These are phyloP conservation scores for Neurospora sp. DNA, from an alignment of 495 filamentous ascomycete species.

Conservation along the genomic window DNA sequence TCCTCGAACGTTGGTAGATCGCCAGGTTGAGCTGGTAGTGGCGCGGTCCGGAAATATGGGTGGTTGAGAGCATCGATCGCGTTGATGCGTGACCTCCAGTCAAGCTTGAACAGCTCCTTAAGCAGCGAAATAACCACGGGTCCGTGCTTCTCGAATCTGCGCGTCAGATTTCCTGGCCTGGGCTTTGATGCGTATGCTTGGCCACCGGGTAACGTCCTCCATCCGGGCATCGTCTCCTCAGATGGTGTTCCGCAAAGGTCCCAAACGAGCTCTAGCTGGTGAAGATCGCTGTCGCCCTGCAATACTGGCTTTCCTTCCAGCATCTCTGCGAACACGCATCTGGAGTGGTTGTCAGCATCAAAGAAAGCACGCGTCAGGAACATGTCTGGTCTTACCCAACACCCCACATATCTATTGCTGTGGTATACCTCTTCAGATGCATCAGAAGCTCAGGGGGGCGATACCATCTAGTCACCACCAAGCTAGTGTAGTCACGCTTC, in stretches of 20 bases:
- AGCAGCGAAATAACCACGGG: constrained; percentile 64
- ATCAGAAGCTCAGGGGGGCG: constrained; percentile 88
- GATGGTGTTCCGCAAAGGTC: constrained; percentile 86
- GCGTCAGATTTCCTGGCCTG: constrained; percentile 53
- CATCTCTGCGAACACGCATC: constrained; percentile 98
- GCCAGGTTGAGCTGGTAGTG: constrained; percentile 67
- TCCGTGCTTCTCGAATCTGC: constrained; percentile 60
- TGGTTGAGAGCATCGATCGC: constrained; percentile 91
- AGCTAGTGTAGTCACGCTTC: constrained; percentile 78
- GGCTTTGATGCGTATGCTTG: constrained; percentile 53
- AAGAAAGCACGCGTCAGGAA: not conserved
- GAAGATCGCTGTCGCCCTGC: constrained; percentile 73
- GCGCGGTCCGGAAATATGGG: constrained; percentile 73
- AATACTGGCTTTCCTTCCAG: constrained; percentile 89
- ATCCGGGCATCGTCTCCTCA: constrained; percentile 90
- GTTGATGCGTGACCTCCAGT: constrained; percentile 82
- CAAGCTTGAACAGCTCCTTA: constrained; percentile 71
- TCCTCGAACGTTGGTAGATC: constrained; percentile 87
- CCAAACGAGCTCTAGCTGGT: constrained; percentile 88
- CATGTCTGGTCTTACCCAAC: constrained; percentile 55
- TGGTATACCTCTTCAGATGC: constrained; percentile 77
- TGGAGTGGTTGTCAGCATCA: constrained; percentile 28
- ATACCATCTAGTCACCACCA: constrained; percentile 97
- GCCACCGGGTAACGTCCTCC: constrained; percentile 68
- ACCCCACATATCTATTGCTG: constrained; percentile 97